phyloP scores from a whole-genome alignment of 768 basidiomycete genomes.

The Russula sp. region DNA sequence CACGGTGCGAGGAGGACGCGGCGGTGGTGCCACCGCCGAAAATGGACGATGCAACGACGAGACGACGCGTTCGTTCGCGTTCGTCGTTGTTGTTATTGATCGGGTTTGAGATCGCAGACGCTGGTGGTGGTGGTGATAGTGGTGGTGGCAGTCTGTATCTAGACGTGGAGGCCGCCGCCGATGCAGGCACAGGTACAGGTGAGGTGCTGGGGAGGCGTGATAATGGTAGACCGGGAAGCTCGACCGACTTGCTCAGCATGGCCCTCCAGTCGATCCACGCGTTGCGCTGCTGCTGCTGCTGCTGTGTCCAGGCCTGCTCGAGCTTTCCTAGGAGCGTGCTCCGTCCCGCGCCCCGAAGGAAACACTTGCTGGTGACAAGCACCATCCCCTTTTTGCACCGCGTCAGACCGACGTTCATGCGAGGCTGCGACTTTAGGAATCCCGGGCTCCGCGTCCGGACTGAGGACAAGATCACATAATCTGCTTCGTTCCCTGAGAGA shows the following conservation, averaged over 20 bases:
- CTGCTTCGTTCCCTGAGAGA: constrained; percentile 46
- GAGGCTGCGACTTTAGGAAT: constrained; percentile 37
- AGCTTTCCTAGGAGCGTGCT: constrained; percentile 39
- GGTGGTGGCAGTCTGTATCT: no score
- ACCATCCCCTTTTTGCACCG: constrained; percentile 42
- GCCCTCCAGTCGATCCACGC: constrained; percentile 28
- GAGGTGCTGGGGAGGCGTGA: no score
- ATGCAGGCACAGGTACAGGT: no score
- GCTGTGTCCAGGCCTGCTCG: constrained; percentile 27
- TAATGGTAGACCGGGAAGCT: not conserved
- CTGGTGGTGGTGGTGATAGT: no score
- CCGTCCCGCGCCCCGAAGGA: constrained; percentile 30
- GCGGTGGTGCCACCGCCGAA: no score
- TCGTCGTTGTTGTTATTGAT: no score
- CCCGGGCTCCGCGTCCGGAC: constrained; percentile 40
- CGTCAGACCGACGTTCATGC: constrained; percentile 39
- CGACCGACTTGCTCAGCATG: not conserved
- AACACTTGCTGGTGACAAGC: constrained; percentile 38
- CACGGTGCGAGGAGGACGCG: no score
- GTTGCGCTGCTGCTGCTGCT: constrained; percentile 14
- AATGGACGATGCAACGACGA: no score
- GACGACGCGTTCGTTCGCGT: no score
- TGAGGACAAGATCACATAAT: constrained; percentile 44
- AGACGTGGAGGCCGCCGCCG: no score
- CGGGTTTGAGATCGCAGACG: no score